Evolutionary conservation across 2,329 filamentous ascomycete genomes (phyloP).

Genomic region (Diatrype stigma): DNA sequence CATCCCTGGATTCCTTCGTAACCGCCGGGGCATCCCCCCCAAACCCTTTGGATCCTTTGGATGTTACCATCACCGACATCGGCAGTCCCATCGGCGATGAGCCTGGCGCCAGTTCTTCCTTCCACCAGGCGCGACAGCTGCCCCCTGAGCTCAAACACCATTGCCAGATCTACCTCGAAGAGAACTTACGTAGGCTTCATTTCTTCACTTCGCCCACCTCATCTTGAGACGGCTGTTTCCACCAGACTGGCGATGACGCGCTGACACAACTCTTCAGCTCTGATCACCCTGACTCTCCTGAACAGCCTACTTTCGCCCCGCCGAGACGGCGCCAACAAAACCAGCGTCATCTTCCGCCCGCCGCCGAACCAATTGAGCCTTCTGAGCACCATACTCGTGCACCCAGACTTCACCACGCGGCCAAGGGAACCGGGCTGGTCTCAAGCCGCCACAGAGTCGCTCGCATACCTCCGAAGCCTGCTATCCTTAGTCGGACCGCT

Average conservation of each 20-base stretch:
- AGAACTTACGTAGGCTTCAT: constrained; percentile 57
- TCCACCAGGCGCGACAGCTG: constrained; percentile 52
- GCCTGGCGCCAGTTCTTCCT: constrained; percentile 26
- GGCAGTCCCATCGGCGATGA: constrained; percentile 18
- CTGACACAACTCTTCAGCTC: constrained; percentile 34
- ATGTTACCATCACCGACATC: constrained; percentile 13
- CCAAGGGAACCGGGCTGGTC: constrained; percentile 56
- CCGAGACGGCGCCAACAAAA: constrained; percentile 8
- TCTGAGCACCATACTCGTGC: constrained; percentile 75
- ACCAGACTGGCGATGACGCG: constrained; percentile 8
- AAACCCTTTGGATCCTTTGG: constrained; percentile 6
- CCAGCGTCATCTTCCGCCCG: constrained; percentile 56
- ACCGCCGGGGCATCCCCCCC: constrained; percentile 20
- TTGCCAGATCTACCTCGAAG: constrained; percentile 69
- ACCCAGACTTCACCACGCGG: constrained; percentile 74
- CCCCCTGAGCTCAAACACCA: constrained; percentile 63
- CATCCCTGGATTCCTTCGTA: constrained; percentile 18
- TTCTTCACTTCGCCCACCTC: not conserved
- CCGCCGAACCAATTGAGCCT: constrained; percentile 71
- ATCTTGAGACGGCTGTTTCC: not conserved
- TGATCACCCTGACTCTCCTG: constrained; percentile 59
- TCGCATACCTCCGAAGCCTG: constrained; percentile 67
- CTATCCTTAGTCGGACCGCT: constrained; percentile 62
- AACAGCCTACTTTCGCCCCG: constrained; percentile 58
- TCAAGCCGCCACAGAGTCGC: constrained; percentile 61